Evolutionary conservation across 2,329 filamentous ascomycete species (phyloP).

Genomic region (Didymella arachidicola): DNA sequence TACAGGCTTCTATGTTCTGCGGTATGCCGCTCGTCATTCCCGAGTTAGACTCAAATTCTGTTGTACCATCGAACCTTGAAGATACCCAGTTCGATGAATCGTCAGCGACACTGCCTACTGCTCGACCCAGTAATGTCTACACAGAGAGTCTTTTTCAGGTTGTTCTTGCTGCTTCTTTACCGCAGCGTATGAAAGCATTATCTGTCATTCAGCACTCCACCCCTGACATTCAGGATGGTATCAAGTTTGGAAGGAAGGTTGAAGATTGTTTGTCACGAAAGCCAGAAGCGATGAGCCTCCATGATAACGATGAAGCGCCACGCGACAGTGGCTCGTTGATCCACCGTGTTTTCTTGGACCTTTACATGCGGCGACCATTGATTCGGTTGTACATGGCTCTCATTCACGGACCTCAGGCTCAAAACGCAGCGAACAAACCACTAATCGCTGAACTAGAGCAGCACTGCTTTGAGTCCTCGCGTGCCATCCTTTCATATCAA

Average conservation of each 20-base stretch:
- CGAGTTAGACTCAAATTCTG: slow-evolving; percentile 17
- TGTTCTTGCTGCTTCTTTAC: slow-evolving; percentile 27
- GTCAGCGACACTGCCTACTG: slow-evolving; percentile 16
- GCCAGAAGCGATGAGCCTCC: slow-evolving; percentile 20
- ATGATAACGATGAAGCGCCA: slow-evolving; percentile 1
- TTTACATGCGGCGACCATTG: slow-evolving; percentile 31
- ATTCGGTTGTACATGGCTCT: slow-evolving; percentile 31
- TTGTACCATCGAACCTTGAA: slow-evolving; percentile 29
- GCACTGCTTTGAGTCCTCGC: slow-evolving; percentile 32
- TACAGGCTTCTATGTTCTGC: slow-evolving; percentile 37
- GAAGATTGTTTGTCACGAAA: slow-evolving; percentile 24
- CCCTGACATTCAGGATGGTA: slow-evolving; percentile 21
- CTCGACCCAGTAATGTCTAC: slow-evolving; percentile 15
- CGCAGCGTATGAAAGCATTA: slow-evolving; percentile 26
- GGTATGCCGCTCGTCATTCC: slow-evolving; percentile 29
- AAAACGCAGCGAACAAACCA: background rate
- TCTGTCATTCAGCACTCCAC: slow-evolving; percentile 28
- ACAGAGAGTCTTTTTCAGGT: slow-evolving; percentile 33
- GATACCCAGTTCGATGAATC: slow-evolving; percentile 30
- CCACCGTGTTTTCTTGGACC: slow-evolving; percentile 28
- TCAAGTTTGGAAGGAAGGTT: slow-evolving; percentile 21
- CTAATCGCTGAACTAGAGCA: slow-evolving; percentile 18
- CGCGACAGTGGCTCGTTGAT: slow-evolving; percentile 21
- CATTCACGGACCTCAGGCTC: slow-evolving; percentile 25
- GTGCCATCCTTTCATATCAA: slow-evolving; percentile 32